phyloP scores from a whole-genome alignment of 306 rosid genomes.

The Sindora glabra region DNA sequence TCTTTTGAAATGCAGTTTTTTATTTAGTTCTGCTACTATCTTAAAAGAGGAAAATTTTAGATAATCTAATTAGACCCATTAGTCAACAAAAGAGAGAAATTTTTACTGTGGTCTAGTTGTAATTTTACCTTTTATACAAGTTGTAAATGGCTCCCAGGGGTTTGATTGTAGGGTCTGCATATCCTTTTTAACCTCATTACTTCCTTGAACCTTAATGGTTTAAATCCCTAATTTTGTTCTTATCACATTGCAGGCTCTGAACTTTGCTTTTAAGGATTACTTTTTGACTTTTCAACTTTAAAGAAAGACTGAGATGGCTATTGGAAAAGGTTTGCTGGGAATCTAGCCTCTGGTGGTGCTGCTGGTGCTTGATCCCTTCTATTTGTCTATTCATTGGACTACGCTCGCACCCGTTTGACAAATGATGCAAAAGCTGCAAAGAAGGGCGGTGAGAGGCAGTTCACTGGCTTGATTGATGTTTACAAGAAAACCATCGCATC shows the following conservation, averaged over 20 bases:
- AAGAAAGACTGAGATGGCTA: slow-evolving; percentile 82
- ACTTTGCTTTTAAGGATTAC: slow-evolving; percentile 90
- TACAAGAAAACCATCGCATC: slow-evolving; percentile 65
- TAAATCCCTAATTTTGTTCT: neutral
- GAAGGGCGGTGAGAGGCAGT: slow-evolving; percentile 89
- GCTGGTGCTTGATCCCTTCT: slow-evolving; percentile 84
- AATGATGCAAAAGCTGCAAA: slow-evolving; percentile 75
- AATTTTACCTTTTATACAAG: neutral
- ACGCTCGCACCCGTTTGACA: slow-evolving; percentile 78
- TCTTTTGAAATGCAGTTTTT: too few relatives aligned
- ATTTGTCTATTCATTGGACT: slow-evolving; percentile 78
- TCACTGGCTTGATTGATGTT: slow-evolving; percentile 76
- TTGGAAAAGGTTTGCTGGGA: slow-evolving; percentile 97
- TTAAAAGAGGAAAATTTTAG: neutral
- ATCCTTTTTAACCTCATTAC: neutral
- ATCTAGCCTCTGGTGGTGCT: slow-evolving; percentile 84
- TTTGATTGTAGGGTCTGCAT: neutral
- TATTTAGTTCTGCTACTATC: too few relatives aligned
- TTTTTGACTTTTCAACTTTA: slow-evolving; percentile 85
- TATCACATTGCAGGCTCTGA: slow-evolving; percentile 54
- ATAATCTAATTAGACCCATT: neutral
- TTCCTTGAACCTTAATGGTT: neutral
- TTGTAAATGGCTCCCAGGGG: neutral
- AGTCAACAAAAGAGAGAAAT: neutral
- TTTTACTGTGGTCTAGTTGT: neutral